Base-by-base conservation (phyloP, 148 eudicot species). In the Nepenthes gracilis region DNA sequence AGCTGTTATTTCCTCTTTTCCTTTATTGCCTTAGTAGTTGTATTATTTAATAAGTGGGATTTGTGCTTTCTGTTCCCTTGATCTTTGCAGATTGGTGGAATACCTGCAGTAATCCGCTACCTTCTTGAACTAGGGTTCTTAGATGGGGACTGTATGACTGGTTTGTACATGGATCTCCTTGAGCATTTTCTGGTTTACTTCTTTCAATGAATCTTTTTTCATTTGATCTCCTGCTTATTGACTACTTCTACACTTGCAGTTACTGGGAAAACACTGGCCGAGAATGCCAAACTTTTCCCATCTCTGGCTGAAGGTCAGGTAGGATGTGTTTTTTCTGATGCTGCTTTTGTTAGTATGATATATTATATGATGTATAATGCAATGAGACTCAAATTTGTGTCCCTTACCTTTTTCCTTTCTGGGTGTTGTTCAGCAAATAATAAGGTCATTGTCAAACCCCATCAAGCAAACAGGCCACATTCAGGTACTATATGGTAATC, bases 141-240 rank as follows among this genome's bases (percentile, higher is more conserved):
- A 48, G 96, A 93, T 66, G 98, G 98, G 59, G 96, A 88, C 72
- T 93, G 98, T 71, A 79, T 93, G 36, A 93, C 98, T 68, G 98
- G 98, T 88, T 35, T 54, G 13, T 40, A 4, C 8, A 33, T 53
- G 12, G 47, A 63, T 23, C n/a, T 59, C 60, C 40, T 70, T 15
- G 35, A 55, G 43, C 56, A 9, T 36, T 23, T 43, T 23, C 52
- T 67, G 52, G 61, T 47, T 43, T 43, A 35, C 15, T 50, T 51
- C 9, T 56, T 35, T 38, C 50, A 23, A 53, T 52, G 23, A 36
- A 15, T 33, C 37, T 35, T 48, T 12, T 35, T 43, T 2, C 54
- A 38, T 32, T 33, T 9, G 40, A 32, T 36, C 2, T 62, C 3
- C 43, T 59, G n/a, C n/a, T 47, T 65, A 14, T 69, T 37, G 47